phyloP scores from a whole-genome alignment of 208 protist genomes.

The Acanthamoeba sp. region DNA sequence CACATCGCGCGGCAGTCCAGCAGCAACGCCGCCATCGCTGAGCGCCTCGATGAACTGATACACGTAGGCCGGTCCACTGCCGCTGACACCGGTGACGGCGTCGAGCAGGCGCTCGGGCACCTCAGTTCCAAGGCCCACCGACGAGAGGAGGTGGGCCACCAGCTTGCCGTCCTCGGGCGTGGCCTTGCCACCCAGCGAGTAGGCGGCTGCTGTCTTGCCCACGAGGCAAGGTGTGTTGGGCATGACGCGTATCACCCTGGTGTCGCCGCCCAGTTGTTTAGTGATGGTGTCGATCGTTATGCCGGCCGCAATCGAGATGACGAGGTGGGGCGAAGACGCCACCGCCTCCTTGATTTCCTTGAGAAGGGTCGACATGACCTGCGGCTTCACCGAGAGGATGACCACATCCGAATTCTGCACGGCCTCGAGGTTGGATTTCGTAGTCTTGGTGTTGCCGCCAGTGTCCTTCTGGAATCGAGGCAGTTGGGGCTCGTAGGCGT shows the following conservation, averaged over 20 bases:
- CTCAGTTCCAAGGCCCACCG: conserved; percentile 31
- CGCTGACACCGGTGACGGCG: conserved; percentile 93
- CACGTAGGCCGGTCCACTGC: conserved; percentile 96
- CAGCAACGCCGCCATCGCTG: conserved; percentile 95
- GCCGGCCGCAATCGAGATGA: conserved; percentile 95
- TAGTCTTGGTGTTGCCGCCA: conserved; percentile 90
- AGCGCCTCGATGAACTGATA: conserved; percentile 97
- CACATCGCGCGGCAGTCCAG: conserved; percentile 92
- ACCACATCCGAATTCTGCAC: conserved; percentile 91
- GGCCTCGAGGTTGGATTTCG: conserved; percentile 85
- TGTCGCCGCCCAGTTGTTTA: conserved; percentile 81
- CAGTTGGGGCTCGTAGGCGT: conserved; percentile 91
- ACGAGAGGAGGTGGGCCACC: conserved; percentile 27
- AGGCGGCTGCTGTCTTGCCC: conserved; percentile 87
- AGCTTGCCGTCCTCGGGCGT: conserved; percentile 76
- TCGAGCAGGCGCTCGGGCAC: conserved; percentile 75
- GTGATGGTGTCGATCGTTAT: conserved; percentile 91
- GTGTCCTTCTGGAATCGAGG: conserved; percentile 87
- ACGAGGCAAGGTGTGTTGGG: conserved; percentile 95
- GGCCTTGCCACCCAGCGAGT: conserved; percentile 87
- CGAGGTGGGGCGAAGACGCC: conserved; percentile 56
- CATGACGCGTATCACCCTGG: conserved; percentile 95
- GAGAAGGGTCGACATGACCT: conserved; percentile 90
- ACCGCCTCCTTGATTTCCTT: conserved; percentile 70
- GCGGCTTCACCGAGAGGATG: conserved; percentile 95